Base-by-base conservation (phyloP, 2,329 filamentous ascomycete genomes). In the Pyrenophora seminiperda region DNA sequence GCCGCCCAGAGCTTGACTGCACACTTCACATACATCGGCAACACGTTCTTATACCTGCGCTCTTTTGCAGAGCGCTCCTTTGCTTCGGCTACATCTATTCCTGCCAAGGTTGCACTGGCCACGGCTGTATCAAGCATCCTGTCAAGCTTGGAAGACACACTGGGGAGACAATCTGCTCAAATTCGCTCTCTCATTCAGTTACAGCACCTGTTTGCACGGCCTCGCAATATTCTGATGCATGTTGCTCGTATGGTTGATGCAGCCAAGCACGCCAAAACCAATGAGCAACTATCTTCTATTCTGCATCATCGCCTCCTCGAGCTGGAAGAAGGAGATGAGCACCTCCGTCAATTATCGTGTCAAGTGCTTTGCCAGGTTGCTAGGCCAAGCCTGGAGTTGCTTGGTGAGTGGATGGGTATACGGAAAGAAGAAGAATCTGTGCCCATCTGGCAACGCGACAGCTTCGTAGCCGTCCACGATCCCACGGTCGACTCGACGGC, bases 341-440 rank as follows among this genome's bases (percentile, higher is more conserved):
- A 84, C 50, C 72, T 91, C 17, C 81, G 83, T 15, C 79, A 82
- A 17, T 80, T 90, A 24, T 81, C 90, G 64, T 81, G 85, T 13
- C 84, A 90, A 54, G 78, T 93, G 0, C 70, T 94, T 13, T 76
- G 79, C 36, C 77, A 81, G 31, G 83, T 87, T 1, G 84, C 84
- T 1, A 73, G 74, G 20, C 88, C 88, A 0, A 91, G 87, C 83
- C 75, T 89, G 7, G 80, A 85, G 43, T 81, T 86, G 42, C 77
- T 88, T 6, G 82, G 87, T 58, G 84, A 86, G 63, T 94, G 90
- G 89, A 83, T 92, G 52, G 90, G 90, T 0, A 80, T 90, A 9
- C 54, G 46, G 80, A 77, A 67, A 47, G 73, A 76, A 40, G 61
- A 67, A 30, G 58, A 54, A 1, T 62, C 65, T 4, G 30, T 57